Percentiles rank a stretch among this genome's conserved stretches.
These are phyloP conservation scores for Trypanosoma theileri DNA, from an alignment of 208 protist genomes.

Conservation along the genomic window DNA sequence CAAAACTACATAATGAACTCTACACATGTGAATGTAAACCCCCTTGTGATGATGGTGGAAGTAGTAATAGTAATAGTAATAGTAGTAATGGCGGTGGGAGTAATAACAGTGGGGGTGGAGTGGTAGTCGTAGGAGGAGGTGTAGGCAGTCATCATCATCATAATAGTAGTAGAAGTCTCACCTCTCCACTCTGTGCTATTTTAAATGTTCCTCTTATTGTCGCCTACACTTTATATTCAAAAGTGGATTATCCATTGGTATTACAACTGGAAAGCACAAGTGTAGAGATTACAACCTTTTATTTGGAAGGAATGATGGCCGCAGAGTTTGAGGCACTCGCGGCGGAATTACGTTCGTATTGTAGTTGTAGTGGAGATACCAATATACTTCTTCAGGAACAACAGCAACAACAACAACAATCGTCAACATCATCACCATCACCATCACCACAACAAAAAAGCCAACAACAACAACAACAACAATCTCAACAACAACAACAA, in stretches of 20 bases:
- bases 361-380: constrained; percentile 43
- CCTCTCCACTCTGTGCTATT: constrained; percentile 47
- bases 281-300: constrained; percentile 69
- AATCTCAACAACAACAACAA: too few relatives aligned
- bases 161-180: constrained; percentile 1
- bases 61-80: not conserved
- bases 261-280: constrained; percentile 60
- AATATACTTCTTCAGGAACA: not conserved
- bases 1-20: constrained; percentile 81
- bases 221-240: constrained; percentile 62
- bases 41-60: constrained; percentile 7
- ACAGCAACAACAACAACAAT: too few relatives aligned
- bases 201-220: constrained; percentile 77
- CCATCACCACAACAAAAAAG: too few relatives aligned
- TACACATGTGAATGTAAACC: constrained; percentile 72
- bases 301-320: constrained; percentile 28
- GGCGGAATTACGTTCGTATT: constrained; percentile 48
- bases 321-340: constrained; percentile 40
- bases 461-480: too few relatives aligned
- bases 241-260: constrained; percentile 49
- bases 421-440: too few relatives aligned
- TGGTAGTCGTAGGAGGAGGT: not conserved
- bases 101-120: not conserved
- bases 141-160: too few relatives aligned
- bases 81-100: not conserved